A percentile compares a stretch with the other conserved stretches of the same genome.
Evolutionary conservation across 2,329 filamentous ascomycete genomes (phyloP).

Genomic region (Lachnellula willkommii): DNA sequence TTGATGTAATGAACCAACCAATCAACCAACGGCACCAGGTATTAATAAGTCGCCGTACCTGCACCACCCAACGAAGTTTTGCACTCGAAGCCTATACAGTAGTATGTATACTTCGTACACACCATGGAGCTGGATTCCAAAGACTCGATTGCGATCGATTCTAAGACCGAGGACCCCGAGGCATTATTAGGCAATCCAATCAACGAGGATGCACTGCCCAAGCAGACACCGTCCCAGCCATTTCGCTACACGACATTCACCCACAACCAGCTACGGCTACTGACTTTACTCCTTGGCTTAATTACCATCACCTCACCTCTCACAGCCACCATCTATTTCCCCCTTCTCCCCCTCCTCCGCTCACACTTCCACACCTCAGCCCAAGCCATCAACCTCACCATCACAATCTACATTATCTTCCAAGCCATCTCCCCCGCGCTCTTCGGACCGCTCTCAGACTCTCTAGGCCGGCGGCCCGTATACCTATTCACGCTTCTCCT

Average conservation of each 20-base stretch:
- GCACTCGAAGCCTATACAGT: no score
- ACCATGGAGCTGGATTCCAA: no score
- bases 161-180: no score
- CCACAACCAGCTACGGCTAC: background rate
- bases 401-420: constrained; percentile 30
- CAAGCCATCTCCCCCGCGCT: constrained; percentile 53
- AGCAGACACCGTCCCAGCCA: background rate
- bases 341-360: constrained; percentile 44
- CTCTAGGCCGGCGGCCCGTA: constrained; percentile 46
- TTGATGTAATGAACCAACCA: no score
- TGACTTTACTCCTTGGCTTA: constrained; percentile 18
- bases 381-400: constrained; percentile 19
- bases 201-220: background rate
- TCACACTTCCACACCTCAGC: constrained; percentile 41
- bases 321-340: constrained; percentile 49
- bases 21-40: no score
- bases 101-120: no score
- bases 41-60: no score
- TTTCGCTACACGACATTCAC: background rate
- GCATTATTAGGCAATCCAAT: background rate
- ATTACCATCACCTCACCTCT: constrained; percentile 51
- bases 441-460: constrained; percentile 49
- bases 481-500: constrained; percentile 47
- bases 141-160: no score
- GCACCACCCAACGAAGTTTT: no score